phyloP scores from a whole-genome alignment of 768 basidiomycete species.

The Imleria badia region DNA sequence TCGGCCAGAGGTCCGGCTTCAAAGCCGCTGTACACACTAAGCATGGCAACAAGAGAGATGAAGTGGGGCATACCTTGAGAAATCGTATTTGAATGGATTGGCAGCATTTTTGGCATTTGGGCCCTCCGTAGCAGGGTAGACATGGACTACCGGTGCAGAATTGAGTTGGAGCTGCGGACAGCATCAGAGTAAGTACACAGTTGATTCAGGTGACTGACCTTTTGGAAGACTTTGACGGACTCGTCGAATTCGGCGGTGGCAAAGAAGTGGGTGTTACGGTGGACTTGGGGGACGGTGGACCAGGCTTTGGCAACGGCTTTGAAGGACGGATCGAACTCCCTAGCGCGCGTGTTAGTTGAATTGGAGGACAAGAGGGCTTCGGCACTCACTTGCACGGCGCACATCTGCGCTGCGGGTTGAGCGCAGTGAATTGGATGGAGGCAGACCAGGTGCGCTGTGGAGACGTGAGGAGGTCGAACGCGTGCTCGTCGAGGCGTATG shows the following conservation, averaged over 20 bases:
- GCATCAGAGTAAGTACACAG: constrained; percentile 9
- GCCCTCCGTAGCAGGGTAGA: constrained; percentile 73
- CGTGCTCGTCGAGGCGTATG: constrained; percentile 72
- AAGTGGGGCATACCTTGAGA: constrained; percentile 55
- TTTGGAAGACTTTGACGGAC: constrained; percentile 73
- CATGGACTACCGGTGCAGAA: constrained; percentile 82
- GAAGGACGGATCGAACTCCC: constrained; percentile 85
- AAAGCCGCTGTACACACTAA: constrained; percentile 63
- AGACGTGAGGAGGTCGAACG: constrained; percentile 75
- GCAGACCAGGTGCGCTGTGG: constrained; percentile 84
- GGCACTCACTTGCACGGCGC: constrained; percentile 83
- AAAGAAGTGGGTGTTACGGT: constrained; percentile 89
- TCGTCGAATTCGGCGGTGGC: constrained; percentile 87
- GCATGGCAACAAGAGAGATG: not conserved
- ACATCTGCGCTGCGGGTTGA: constrained; percentile 80
- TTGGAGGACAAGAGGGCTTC: not conserved
- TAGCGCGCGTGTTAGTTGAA: constrained; percentile 30
- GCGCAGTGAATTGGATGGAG: constrained; percentile 86
- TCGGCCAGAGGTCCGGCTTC: constrained; percentile 74
- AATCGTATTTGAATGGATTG: constrained; percentile 71
- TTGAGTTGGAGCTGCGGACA: constrained; percentile 66
- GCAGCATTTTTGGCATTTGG: constrained; percentile 54
- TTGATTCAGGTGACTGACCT: constrained; percentile 36
- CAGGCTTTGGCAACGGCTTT: constrained; percentile 83
- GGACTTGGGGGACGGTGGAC: constrained; percentile 53